phyloP scores from a whole-genome alignment of 2,329 filamentous ascomycete genomes.

The Zymoseptoria brevis region DNA sequence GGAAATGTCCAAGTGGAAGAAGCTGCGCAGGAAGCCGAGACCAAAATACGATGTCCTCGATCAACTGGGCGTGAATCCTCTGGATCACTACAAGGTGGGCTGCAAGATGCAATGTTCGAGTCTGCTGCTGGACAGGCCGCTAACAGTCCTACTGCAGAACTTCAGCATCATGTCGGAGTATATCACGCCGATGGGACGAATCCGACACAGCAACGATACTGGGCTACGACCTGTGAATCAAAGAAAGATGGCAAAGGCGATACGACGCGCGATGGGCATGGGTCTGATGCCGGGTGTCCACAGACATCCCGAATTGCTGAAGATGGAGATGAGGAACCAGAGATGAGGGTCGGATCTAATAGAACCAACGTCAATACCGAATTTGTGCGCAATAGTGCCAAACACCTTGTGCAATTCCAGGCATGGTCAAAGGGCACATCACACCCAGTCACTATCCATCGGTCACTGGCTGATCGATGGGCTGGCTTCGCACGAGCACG shows the following conservation, averaged over 20 bases:
- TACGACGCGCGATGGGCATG: constrained; percentile 78
- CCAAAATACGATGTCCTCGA: constrained; percentile 62
- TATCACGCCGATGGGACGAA: constrained; percentile 75
- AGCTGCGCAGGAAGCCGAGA: constrained; percentile 43
- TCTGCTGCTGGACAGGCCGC: not conserved
- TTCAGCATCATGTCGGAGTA: constrained; percentile 87
- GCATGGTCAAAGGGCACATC: not conserved
- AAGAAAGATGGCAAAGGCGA: constrained; percentile 84
- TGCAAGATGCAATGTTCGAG: not conserved
- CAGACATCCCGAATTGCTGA: constrained; percentile 72
- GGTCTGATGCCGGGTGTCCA: constrained; percentile 89
- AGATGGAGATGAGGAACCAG: constrained; percentile 5
- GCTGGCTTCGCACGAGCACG: not conserved
- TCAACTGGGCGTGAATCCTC: constrained; percentile 66
- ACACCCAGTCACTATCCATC: no score
- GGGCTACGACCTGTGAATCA: constrained; percentile 84
- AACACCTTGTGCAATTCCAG: not conserved
- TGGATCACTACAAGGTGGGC: constrained; percentile 78
- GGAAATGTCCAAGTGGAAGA: constrained; percentile 77
- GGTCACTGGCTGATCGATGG: no score
- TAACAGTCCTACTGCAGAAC: constrained; percentile 55
- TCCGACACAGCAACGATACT: constrained; percentile 67
- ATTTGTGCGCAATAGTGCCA: not conserved
- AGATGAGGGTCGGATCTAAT: not conserved
- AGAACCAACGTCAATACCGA: not conserved